A percentile compares a stretch with the other conserved stretches of the same genome.
These are phyloP conservation scores for Petunia secreta DNA, from an alignment of 257 asterid genomes.

Conservation along the genomic window DNA sequence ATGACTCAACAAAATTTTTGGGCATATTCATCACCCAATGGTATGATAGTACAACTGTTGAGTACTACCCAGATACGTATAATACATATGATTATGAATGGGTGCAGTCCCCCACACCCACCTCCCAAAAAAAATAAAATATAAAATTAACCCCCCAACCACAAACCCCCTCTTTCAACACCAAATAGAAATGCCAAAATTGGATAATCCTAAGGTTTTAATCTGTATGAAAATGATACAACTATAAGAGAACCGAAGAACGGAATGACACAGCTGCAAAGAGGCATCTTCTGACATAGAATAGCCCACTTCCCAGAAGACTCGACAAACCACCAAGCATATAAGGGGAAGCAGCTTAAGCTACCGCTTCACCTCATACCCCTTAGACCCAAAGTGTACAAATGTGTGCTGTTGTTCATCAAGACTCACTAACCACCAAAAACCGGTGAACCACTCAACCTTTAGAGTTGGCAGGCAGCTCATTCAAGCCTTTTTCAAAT, in stretches of 20 bases:
- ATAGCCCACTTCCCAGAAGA: slow-evolving; percentile 13
- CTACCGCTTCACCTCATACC: slow-evolving; percentile 29
- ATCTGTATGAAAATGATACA: slow-evolving; percentile 25
- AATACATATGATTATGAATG: no score
- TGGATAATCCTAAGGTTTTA: slow-evolving; percentile 16
- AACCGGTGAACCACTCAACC: slow-evolving; percentile 40
- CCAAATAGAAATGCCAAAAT: slow-evolving; percentile 22
- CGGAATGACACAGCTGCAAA: slow-evolving; percentile 20
- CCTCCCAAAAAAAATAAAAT: no score
- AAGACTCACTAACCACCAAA: slow-evolving; percentile 32
- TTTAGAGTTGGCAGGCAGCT: slow-evolving; percentile 21
- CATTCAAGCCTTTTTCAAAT: slow-evolving; percentile 37
- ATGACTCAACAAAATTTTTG: no score
- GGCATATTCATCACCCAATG: no score
- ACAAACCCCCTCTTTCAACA: not conserved
- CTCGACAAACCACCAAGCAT: slow-evolving; percentile 18
- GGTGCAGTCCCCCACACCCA: no score
- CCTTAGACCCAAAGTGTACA: slow-evolving; percentile 8
- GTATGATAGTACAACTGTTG: no score
- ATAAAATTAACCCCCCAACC: not conserved
- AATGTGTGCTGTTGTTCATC: slow-evolving; percentile 35
- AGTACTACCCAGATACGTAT: no score
- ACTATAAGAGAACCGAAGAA: not conserved
- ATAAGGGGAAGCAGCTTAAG: slow-evolving; percentile 39
- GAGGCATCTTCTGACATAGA: slow-evolving; percentile 32